phyloP scores from a whole-genome alignment of 768 basidiomycete genomes.

The Coprinopsis marcescibilis region DNA sequence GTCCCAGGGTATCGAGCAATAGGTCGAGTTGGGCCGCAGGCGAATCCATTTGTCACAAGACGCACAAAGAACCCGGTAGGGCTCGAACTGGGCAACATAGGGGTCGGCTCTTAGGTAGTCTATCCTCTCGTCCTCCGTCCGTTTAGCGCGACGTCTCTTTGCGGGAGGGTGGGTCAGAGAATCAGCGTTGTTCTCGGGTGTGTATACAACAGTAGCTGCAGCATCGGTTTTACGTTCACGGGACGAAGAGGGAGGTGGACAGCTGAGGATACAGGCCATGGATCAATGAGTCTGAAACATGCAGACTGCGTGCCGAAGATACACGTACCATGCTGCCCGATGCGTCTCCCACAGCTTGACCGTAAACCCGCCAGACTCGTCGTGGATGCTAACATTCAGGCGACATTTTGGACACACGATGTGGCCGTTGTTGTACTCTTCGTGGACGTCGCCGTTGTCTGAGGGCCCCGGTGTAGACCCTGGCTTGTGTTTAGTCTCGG shows the following conservation, averaged over 20 bases:
- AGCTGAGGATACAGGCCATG: neutral
- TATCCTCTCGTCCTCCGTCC: conserved; percentile 73
- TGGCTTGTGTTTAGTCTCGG: conserved; percentile 12
- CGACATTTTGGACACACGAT: conserved; percentile 65
- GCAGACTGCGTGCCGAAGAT: neutral
- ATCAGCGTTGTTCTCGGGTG: conserved; percentile 36
- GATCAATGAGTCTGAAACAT: neutral
- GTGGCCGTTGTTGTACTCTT: conserved; percentile 60
- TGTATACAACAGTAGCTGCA: conserved; percentile 37
- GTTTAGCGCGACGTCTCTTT: conserved; percentile 68
- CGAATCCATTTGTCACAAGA: conserved; percentile 77
- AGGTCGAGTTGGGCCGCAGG: conserved; percentile 79
- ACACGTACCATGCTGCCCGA: conserved; percentile 49
- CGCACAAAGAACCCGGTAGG: conserved; percentile 73
- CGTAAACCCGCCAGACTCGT: conserved; percentile 56
- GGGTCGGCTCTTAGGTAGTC: conserved; percentile 65
- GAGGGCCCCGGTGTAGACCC: conserved; percentile 3
- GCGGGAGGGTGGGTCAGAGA: conserved; percentile 41
- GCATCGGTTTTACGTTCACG: conserved; percentile 18
- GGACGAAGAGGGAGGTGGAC: neutral
- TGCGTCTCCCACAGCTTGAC: conserved; percentile 68
- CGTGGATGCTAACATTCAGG: conserved; percentile 58
- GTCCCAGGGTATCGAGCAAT: conserved; percentile 87
- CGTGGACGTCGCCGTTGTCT: conserved; percentile 9
- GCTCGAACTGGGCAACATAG: conserved; percentile 76